Evolutionary conservation across 306 rosid species (phyloP).

Genomic region (Hylodesmum podocarpum): DNA sequence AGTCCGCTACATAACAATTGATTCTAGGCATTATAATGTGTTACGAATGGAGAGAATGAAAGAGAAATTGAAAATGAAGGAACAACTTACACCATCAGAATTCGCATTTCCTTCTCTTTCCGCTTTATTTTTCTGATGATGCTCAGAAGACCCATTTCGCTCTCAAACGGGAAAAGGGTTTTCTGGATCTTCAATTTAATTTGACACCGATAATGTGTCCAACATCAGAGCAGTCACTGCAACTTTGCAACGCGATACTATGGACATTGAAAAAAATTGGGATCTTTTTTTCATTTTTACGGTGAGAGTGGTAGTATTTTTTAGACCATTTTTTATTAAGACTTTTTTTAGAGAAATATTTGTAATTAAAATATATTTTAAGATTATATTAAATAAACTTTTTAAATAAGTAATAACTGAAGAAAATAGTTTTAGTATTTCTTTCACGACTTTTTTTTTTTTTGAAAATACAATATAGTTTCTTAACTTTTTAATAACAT

Average conservation of each 20-base stretch:
- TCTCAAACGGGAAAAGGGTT: not conserved
- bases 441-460: not conserved
- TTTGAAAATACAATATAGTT: too few relatives aligned
- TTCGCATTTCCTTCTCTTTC: conserved; percentile 92
- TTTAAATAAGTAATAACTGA: not conserved
- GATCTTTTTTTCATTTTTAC: not conserved
- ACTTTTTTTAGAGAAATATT: not conserved
- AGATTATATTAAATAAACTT: not conserved
- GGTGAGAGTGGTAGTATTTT: not conserved
- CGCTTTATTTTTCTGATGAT: conserved; percentile 81
- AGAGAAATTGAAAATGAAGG: not conserved
- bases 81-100: conserved; percentile 81
- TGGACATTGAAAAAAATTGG: not conserved
- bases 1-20: conserved; percentile 57
- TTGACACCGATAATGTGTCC: not conserved
- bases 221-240: not conserved
- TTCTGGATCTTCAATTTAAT: not conserved
- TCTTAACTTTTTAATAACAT: not conserved
- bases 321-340: not conserved
- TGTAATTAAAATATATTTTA: not conserved
- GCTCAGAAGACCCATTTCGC: conserved; percentile 77
- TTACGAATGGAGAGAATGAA: not conserved
- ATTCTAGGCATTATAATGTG: not conserved
- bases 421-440: not conserved
- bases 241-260: not conserved